Conservation (phyloP, 1,284 basidiomycete species). For the Rhodotorula sp. region DNA sequence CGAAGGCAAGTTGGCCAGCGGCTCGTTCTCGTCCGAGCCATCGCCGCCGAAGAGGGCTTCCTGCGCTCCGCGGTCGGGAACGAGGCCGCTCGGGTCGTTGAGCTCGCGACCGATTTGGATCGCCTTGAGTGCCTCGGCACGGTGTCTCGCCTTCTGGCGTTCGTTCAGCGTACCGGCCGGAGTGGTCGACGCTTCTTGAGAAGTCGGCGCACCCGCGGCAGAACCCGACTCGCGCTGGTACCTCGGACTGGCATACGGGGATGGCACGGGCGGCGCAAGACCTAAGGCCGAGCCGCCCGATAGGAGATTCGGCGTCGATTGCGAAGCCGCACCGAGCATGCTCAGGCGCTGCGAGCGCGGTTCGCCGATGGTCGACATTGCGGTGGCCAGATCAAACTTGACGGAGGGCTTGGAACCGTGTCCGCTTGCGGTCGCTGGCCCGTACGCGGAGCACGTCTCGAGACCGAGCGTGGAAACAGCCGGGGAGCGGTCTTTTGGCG, state of each 20-base stretch:
- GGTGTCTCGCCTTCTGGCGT: slow-evolving; percentile 37
- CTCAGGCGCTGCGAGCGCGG: slow-evolving; percentile 15
- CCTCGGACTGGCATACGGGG: neutral
- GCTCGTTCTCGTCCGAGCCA: slow-evolving; percentile 31
- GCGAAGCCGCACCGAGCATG: neutral
- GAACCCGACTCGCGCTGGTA: neutral
- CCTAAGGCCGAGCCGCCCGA: neutral
- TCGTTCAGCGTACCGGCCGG: slow-evolving; percentile 14
- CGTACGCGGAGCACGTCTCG: neutral
- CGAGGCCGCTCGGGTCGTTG: slow-evolving; percentile 21
- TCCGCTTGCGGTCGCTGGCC: neutral
- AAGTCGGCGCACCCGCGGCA: neutral
- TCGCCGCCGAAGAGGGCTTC: slow-evolving; percentile 1
- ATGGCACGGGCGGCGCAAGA: slow-evolving; percentile 1
- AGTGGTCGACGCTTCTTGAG: neutral
- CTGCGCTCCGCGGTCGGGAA: slow-evolving; percentile 12
- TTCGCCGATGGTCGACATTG: neutral
- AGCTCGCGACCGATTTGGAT: slow-evolving; percentile 32
- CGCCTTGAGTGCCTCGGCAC: slow-evolving; percentile 31
- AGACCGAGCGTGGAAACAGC: slow-evolving; percentile 20
- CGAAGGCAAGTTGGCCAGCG: slow-evolving; percentile 30
- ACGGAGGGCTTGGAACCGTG: slow-evolving; percentile 11
- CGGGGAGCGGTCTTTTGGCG: slow-evolving; percentile 32
- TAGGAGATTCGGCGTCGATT: neutral
- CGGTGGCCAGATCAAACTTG: slow-evolving; percentile 24